These are phyloP conservation scores for Exophiala xenobiotica DNA, from an alignment of 2,329 filamentous ascomycete genomes.

Conservation along the genomic window DNA sequence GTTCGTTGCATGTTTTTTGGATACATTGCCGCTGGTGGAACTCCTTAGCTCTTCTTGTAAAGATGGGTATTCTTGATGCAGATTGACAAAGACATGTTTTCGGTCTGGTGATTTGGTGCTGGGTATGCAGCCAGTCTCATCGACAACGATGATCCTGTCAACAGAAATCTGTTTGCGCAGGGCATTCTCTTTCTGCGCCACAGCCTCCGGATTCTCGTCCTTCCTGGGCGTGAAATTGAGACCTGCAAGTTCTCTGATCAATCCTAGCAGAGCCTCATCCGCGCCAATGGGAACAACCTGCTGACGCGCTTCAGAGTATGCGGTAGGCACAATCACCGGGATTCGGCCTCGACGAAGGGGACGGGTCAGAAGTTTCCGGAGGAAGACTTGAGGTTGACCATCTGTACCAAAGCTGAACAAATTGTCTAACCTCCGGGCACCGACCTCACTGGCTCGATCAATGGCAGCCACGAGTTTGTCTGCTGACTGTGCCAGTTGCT, in stretches of 20 bases:
- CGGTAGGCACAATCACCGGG: conserved; percentile 66
- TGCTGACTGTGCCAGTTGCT: conserved; percentile 61
- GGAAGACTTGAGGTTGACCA: conserved; percentile 39
- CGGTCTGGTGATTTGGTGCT: conserved; percentile 38
- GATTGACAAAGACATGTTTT: conserved; percentile 84
- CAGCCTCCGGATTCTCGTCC: conserved; percentile 45
- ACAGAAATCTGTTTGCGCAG: conserved; percentile 60
- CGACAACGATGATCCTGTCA: conserved; percentile 84
- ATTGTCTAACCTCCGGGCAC: conserved; percentile 67
- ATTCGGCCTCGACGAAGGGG: conserved; percentile 68
- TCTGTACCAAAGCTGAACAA: conserved; percentile 44
- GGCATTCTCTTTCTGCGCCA: conserved; percentile 40
- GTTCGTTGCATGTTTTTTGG: conserved; percentile 27
- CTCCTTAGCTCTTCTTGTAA: conserved; percentile 62
- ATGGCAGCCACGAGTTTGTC: conserved; percentile 73
- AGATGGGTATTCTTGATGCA: conserved; percentile 80
- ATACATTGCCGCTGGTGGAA: conserved; percentile 31
- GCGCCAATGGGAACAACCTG: conserved; percentile 51
- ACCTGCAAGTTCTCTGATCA: conserved; percentile 74
- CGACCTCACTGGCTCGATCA: conserved; percentile 65
- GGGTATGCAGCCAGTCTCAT: conserved; percentile 82
- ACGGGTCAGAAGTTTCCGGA: conserved; percentile 59
- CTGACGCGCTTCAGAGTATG: conserved; percentile 55
- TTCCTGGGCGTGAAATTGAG: conserved; percentile 51
- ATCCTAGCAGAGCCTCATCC: conserved; percentile 69